Percentiles rank a stretch among this genome's conserved stretches.
Evolutionary conservation across 2,329 filamentous ascomycete species (phyloP).

Genomic region (Colletotrichum zoysiae): DNA sequence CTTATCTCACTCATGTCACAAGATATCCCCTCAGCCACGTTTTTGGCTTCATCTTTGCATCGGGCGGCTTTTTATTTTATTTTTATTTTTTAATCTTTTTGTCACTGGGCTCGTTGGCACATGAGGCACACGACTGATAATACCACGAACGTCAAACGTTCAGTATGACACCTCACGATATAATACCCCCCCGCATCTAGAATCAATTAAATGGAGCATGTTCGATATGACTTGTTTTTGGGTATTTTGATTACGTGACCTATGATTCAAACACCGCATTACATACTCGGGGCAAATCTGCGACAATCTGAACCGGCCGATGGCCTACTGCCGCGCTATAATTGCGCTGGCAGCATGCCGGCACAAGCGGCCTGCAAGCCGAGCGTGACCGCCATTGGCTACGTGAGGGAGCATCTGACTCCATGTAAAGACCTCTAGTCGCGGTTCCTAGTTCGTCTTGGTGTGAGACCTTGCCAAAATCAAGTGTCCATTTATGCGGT

Average conservation of each 20-base stretch:
- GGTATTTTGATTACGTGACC: slow-evolving; percentile 37
- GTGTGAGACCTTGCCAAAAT: neutral
- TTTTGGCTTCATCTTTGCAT: slow-evolving; percentile 2
- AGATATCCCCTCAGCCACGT: slow-evolving; percentile 18
- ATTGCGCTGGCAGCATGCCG: neutral
- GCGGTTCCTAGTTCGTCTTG: slow-evolving; percentile 3
- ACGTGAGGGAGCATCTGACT: neutral
- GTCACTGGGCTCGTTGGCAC: neutral
- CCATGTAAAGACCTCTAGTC: neutral
- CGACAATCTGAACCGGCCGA: neutral
- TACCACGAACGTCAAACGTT: slow-evolving; percentile 19
- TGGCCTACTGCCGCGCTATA: neutral
- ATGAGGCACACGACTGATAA: neutral
- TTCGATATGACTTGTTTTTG: slow-evolving; percentile 19
- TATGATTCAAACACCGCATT: slow-evolving; percentile 3
- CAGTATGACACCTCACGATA: slow-evolving; percentile 15
- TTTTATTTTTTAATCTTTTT: neutral
- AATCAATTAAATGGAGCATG: slow-evolving; percentile 14
- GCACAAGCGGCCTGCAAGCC: slow-evolving; percentile 20
- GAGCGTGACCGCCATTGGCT: slow-evolving; percentile 5
- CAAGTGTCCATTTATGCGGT: slow-evolving; percentile 51
- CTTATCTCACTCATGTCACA: slow-evolving; percentile 1
- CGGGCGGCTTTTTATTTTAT: slow-evolving; percentile 14
- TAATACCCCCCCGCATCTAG: slow-evolving; percentile 35
- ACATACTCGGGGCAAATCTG: neutral